Evolutionary conservation across 352 stramenopile species (phyloP), one percentile per base, ranked within the genome.

Genomic region (Pythium sukuiense): DNA sequence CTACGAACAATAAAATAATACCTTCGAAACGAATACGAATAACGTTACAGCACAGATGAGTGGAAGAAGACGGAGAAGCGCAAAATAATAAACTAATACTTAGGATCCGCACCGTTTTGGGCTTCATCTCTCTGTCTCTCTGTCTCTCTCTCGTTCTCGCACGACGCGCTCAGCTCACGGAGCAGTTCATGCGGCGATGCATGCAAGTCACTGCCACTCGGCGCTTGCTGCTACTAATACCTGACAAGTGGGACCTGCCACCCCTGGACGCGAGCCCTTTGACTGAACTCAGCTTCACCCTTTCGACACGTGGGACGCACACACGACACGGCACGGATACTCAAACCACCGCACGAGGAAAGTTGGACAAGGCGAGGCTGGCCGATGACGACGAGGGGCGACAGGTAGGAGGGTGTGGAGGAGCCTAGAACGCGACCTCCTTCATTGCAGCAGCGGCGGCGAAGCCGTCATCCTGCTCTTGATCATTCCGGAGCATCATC

Each of bases 361-460:
- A 26, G 26, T 26, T 27, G n/a, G 48, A 52, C 37, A 57, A 53
- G 55, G 20, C n/a, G 32, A 48, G 48, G 7, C 20, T 53, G n/a
- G 57, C 26, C 32, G 33, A 52, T 20, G 26, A 52, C 49, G 6
- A 35, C 18, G 24, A 55, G 13, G 26, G n/a, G 26, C 11, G 49
- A 7, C 16, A 4, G 32, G 24, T 55, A 27, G 18, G 43, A 24
- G 20, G 20, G 20, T 29, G 16, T 3, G n/a, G 14, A 50, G 18
- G 43, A 20, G 26, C 11, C 80, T 88, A 95, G 75, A 95, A 95
- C 61, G 83, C 85, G 67, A 92, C 79, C 83, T 95, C 87, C 73
- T 93, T 93, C 61, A 81, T 59, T 53, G 63, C 30, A 12, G 69
- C 65, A 2, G 48, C 45, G 3, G 61, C 16, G 8, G 33, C 20